A percentile compares a stretch with the other conserved stretches of the same genome.
Conservation (phyloP, 2,329 filamentous ascomycete genomes). For the Penicillium thymicola region DNA sequence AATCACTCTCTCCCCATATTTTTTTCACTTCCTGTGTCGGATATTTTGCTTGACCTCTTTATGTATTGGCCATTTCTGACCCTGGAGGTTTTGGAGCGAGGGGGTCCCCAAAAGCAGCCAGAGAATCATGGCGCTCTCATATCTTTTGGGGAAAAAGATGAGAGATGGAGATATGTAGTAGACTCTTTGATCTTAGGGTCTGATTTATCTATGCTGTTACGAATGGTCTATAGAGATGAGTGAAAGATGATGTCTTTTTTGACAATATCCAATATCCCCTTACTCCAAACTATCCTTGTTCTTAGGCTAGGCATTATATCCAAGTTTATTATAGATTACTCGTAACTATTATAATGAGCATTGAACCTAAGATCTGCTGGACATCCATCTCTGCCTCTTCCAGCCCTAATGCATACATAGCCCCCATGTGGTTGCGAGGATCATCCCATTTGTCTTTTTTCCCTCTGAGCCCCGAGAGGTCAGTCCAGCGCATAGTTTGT, state of each 20-base stretch:
- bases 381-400: not conserved
- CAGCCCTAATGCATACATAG: not conserved
- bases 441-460: not conserved
- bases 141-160: slow-evolving; percentile 11
- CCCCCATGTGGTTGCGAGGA: too few relatives aligned
- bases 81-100: slow-evolving; percentile 17
- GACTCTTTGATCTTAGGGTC: slow-evolving; percentile 23
- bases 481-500: too few relatives aligned
- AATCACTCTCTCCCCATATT: slow-evolving; percentile 25
- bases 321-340: not conserved
- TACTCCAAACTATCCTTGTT: not conserved
- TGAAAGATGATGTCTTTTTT: slow-evolving; percentile 29
- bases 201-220: slow-evolving; percentile 39
- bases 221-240: slow-evolving; percentile 42
- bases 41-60: slow-evolving; percentile 15
- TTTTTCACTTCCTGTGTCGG: slow-evolving; percentile 23
- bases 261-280: slow-evolving; percentile 7
- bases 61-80: slow-evolving; percentile 11
- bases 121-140: slow-evolving; percentile 9
- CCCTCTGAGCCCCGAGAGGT: not conserved
- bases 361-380: not conserved
- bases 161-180: slow-evolving; percentile 20
- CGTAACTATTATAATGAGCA: not conserved
- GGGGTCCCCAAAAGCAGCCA: slow-evolving; percentile 14
- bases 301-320: not conserved